Evolutionary conservation across 208 protist genomes (phyloP), one percentile per base, ranked within the genome.

Genomic region (Tritrichomonas foetus): DNA sequence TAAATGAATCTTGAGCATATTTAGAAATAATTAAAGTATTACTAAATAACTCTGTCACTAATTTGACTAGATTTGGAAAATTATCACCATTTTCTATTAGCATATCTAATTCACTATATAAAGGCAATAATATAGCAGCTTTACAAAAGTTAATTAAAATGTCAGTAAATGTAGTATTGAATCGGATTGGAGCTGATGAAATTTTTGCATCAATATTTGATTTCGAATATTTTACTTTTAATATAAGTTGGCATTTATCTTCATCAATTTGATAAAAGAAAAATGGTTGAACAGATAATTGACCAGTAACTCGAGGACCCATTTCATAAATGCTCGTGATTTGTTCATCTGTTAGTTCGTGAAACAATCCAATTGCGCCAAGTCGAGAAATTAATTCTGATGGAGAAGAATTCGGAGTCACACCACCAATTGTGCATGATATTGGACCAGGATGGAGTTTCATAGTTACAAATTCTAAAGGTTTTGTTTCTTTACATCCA

Each of bases 101-200:
- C 47, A 89, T 89, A 57, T 89, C 78, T 2, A 53, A 39, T 57
- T 89, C 47, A 39, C 25, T 39, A 49, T 57, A 89, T 0, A 89
- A 36, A 44, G 78, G 78, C 33, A 89, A n/a, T 16, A 89, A 57
- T 27, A 89, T 89, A 41, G 53, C 78, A 57, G 57, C 78, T 39
- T 57, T 57, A n/a, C 78, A 89, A n/a, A 53, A 57, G 20, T 53
- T 61, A n/a, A 89, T 57, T 89, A 89, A 89, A 36, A 49, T 27
- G 22, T 20, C 47, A 53, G 41, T 39, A 57, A 89, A 89, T 22
- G 33, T 89, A 33, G 47, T 44, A 16, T 53, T 22, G 0, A 36
- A 44, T 13, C 47, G 8, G 39, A 57, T 47, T 16, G 33, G 33
- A 0, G 33, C 41, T 14, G 33, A 53, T 16, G 78, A 89, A 5